Conservation (phyloP, 805 yeast genomes). For the Kodamaea kaohsiungensis region DNA sequence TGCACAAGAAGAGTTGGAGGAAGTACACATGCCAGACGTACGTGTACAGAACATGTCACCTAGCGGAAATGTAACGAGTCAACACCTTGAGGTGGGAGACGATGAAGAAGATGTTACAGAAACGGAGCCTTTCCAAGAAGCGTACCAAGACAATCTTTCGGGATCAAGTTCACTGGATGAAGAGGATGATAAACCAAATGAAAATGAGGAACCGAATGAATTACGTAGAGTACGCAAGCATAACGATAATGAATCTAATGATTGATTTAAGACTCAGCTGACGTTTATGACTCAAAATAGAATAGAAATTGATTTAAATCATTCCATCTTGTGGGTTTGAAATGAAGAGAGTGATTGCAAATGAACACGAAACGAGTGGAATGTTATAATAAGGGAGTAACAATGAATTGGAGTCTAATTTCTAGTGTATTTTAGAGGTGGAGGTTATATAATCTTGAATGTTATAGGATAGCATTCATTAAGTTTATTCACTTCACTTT, state of each 20-base stretch:
- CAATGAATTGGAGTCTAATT: neutral
- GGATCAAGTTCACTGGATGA: slow-evolving; percentile 48
- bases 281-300: neutral
- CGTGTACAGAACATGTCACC: slow-evolving; percentile 37
- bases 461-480: too few relatives aligned
- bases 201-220: slow-evolving; percentile 27
- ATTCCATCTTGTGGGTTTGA: neutral
- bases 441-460: neutral
- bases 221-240: slow-evolving; percentile 38
- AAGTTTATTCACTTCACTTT: too few relatives aligned
- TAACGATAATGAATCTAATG: slow-evolving; percentile 6
- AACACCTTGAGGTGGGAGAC: slow-evolving; percentile 17
- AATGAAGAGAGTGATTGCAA: neutral
- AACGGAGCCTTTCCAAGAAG: slow-evolving; percentile 18
- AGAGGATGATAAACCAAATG: slow-evolving; percentile 18
- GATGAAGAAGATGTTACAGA: slow-evolving; percentile 29
- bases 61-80: slow-evolving; percentile 12
- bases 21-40: slow-evolving; percentile 21
- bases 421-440: too few relatives aligned
- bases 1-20: slow-evolving; percentile 21
- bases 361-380: neutral
- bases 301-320: neutral
- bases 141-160: slow-evolving; percentile 38
- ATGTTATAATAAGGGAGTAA: neutral
- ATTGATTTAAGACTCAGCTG: slow-evolving; percentile 2